phyloP scores from a whole-genome alignment of 129 eudicot species.

The Heracleum sosnowskyi region DNA sequence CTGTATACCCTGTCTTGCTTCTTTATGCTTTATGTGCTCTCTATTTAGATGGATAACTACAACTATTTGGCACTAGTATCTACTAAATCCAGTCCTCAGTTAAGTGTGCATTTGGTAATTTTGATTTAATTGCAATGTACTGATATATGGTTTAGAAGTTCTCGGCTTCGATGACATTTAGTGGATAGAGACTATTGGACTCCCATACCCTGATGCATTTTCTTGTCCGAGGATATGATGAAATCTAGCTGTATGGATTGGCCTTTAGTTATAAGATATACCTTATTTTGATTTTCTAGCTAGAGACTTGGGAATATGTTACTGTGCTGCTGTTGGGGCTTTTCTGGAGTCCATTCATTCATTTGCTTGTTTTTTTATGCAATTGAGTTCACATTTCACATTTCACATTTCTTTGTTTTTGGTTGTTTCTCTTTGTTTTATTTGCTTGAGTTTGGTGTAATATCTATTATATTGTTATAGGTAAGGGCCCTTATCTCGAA shows the following conservation, averaged over 20 bases:
- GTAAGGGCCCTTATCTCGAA: slow-evolving; percentile 51
- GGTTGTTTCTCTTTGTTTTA: not conserved
- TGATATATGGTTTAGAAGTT: not conserved
- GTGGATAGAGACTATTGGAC: not conserved
- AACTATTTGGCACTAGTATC: not conserved
- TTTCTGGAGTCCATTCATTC: not conserved
- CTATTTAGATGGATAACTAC: not conserved
- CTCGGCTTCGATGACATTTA: not conserved
- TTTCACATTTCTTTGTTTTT: not conserved
- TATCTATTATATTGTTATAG: slow-evolving; percentile 25
- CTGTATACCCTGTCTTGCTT: not conserved
- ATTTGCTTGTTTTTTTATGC: not conserved
- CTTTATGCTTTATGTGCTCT: not conserved
- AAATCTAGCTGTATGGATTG: not conserved
- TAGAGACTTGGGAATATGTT: not conserved
- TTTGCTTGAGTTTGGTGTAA: not conserved
- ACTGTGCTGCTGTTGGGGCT: not conserved
- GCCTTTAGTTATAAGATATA: not conserved
- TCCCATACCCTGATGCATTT: not conserved
- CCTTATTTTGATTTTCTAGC: not conserved
- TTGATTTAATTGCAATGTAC: not conserved
- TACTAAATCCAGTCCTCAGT: not conserved
- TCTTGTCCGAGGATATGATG: not conserved
- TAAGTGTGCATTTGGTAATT: not conserved
- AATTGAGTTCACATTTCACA: not conserved